phyloP scores from a whole-genome alignment of 164 flowering plant genomes.

The Euptelea pleiosperma region DNA sequence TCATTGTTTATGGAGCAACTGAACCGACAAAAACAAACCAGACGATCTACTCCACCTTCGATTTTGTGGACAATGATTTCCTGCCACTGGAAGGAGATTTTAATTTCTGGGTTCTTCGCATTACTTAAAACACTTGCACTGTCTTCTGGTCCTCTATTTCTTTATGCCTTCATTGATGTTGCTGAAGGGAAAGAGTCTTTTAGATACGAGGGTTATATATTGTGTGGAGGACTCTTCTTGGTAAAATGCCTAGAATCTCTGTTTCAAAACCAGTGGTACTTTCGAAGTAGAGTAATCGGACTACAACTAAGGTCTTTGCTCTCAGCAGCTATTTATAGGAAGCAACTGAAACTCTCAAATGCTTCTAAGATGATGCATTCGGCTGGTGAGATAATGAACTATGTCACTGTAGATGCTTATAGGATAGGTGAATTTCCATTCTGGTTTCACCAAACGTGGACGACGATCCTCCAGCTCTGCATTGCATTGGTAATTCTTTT shows the following conservation, averaged over 20 bases:
- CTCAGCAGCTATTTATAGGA: slow-evolving; percentile 60
- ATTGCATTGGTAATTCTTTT: slow-evolving; percentile 46
- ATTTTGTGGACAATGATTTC: slow-evolving; percentile 22
- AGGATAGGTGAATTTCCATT: slow-evolving; percentile 66
- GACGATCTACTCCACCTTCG: slow-evolving; percentile 15
- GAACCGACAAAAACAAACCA: slow-evolving; percentile 15
- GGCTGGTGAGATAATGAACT: slow-evolving; percentile 60
- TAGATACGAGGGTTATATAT: slow-evolving; percentile 45
- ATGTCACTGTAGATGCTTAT: slow-evolving; percentile 68
- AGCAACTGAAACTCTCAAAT: slow-evolving; percentile 58
- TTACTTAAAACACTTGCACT: slow-evolving; percentile 30
- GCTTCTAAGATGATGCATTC: slow-evolving; percentile 46
- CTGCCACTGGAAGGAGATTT: slow-evolving; percentile 32
- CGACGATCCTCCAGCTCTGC: slow-evolving; percentile 53
- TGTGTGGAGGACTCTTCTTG: slow-evolving; percentile 39
- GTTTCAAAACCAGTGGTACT: slow-evolving; percentile 64
- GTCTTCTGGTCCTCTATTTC: slow-evolving; percentile 38
- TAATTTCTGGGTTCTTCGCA: slow-evolving; percentile 46
- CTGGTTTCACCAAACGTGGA: slow-evolving; percentile 77
- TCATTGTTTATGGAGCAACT: slow-evolving; percentile 18
- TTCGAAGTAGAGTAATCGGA: slow-evolving; percentile 49
- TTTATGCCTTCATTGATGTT: slow-evolving; percentile 44
- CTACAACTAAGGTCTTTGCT: slow-evolving; percentile 55
- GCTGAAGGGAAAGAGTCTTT: slow-evolving; percentile 37
- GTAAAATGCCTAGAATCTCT: slow-evolving; percentile 56